A percentile compares a stretch with the other conserved stretches of the same genome.
Conservation (phyloP, 257 asterid genomes). For the Coffea eugenioides region DNA sequence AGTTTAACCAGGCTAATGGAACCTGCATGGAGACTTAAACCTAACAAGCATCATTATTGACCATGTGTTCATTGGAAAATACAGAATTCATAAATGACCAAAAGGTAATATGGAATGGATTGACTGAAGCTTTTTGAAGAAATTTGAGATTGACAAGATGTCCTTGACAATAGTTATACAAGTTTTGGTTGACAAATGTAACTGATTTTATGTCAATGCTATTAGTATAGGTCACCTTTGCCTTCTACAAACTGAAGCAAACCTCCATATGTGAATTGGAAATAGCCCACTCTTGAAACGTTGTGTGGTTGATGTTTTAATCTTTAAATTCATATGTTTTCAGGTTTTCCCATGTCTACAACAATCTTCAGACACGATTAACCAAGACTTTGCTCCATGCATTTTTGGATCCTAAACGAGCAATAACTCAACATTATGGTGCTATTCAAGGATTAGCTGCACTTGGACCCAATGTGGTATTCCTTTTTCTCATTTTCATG, state of each 20-base stretch:
- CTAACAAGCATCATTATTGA: neutral
- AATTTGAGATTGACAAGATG: neutral
- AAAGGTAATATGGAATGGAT: neutral
- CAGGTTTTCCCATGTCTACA: constrained; percentile 88
- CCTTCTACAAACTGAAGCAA: neutral
- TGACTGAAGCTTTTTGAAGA: neutral
- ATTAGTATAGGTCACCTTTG: neutral
- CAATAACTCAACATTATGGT: constrained; percentile 93
- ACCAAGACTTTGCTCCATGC: constrained; percentile 74
- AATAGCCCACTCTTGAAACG: neutral
- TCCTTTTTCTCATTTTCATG: constrained; percentile 8
- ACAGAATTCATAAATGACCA: neutral
- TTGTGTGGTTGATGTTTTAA: neutral
- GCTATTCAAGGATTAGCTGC: constrained; percentile 94
- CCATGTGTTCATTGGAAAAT: neutral
- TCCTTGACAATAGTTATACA: neutral
- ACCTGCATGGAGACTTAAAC: neutral
- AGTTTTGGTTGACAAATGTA: neutral
- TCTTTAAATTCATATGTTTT: constrained; percentile 11
- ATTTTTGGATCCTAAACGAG: constrained; percentile 75
- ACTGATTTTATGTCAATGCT: neutral
- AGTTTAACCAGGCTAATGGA: neutral
- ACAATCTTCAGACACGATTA: constrained; percentile 80
- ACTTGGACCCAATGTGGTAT: constrained; percentile 93
- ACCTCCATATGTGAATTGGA: neutral